These are phyloP conservation scores for Lachnellula arida DNA, from an alignment of 2,329 filamentous ascomycete genomes.

Conservation along the genomic window DNA sequence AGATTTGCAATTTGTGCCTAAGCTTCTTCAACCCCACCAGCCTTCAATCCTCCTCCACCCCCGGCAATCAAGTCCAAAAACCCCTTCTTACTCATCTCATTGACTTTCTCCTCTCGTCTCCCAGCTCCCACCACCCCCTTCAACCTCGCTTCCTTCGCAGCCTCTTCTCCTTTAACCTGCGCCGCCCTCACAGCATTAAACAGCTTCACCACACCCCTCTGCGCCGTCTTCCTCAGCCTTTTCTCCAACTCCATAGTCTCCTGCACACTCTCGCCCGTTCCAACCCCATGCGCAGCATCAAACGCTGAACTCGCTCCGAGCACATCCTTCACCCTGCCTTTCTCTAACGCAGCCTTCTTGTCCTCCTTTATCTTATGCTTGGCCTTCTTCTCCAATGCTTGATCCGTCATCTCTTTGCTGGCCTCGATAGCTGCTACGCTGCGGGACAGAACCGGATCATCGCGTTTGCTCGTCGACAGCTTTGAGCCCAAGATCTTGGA, in stretches of 20 bases:
- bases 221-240: slow-evolving; percentile 77
- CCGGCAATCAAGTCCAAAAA: slow-evolving; percentile 85
- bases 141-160: slow-evolving; percentile 63
- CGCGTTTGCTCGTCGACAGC: slow-evolving; percentile 72
- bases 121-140: slow-evolving; percentile 74
- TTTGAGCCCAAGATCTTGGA: slow-evolving; percentile 91
- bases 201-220: slow-evolving; percentile 89
- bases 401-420: slow-evolving; percentile 67
- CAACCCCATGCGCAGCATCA: slow-evolving; percentile 42
- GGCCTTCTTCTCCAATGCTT: slow-evolving; percentile 77
- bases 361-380: slow-evolving; percentile 74
- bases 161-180: slow-evolving; percentile 81
- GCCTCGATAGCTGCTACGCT: slow-evolving; percentile 70
- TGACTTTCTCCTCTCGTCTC: slow-evolving; percentile 79
- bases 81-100: slow-evolving; percentile 95
- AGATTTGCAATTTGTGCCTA: slow-evolving; percentile 7
- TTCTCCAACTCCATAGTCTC: slow-evolving; percentile 68
- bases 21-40: slow-evolving; percentile 45
- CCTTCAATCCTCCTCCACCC: slow-evolving; percentile 55
- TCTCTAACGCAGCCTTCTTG: slow-evolving; percentile 73
- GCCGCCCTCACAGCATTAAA: slow-evolving; percentile 94
- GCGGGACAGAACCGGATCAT: slow-evolving; percentile 87
- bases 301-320: slow-evolving; percentile 55
- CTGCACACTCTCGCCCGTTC: slow-evolving; percentile 41
- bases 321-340: slow-evolving; percentile 84